phyloP scores from a whole-genome alignment of 2,329 filamentous ascomycete genomes.

The Paradendryphiella salina region DNA sequence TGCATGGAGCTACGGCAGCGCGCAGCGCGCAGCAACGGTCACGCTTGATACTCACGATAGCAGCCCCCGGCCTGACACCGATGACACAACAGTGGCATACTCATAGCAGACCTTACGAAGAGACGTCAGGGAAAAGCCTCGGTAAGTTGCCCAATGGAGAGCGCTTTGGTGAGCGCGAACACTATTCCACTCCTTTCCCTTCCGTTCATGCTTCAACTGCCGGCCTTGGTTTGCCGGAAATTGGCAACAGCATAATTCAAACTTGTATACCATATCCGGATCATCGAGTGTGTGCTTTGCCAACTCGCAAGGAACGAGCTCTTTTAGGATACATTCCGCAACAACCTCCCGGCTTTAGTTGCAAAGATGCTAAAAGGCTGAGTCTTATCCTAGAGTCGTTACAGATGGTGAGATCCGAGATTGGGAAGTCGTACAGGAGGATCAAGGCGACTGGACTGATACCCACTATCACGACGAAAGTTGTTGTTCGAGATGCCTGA shows the following conservation, averaged over 20 bases:
- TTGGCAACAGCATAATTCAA: slow-evolving; percentile 64
- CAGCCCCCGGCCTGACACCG: slow-evolving; percentile 65
- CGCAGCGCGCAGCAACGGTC: slow-evolving; percentile 67
- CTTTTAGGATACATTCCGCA: slow-evolving; percentile 64
- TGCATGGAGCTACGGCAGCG: slow-evolving; percentile 68
- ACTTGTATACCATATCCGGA: slow-evolving; percentile 69
- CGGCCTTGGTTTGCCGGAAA: slow-evolving; percentile 62
- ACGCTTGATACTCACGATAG: slow-evolving; percentile 71
- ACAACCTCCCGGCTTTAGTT: slow-evolving; percentile 48
- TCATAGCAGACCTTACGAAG: slow-evolving; percentile 60
- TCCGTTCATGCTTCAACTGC: slow-evolving; percentile 60
- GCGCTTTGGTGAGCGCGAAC: slow-evolving; percentile 60
- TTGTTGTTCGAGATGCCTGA: slow-evolving; percentile 58
- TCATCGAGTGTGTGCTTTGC: slow-evolving; percentile 56
- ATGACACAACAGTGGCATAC: slow-evolving; percentile 62
- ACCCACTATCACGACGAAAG: slow-evolving; percentile 64
- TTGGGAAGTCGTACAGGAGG: slow-evolving; percentile 54
- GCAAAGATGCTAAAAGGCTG: slow-evolving; percentile 41
- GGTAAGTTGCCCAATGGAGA: slow-evolving; percentile 51
- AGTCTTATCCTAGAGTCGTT: slow-evolving; percentile 39
- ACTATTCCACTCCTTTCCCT: slow-evolving; percentile 62
- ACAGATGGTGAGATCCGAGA: slow-evolving; percentile 23
- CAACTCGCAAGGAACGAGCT: slow-evolving; percentile 39
- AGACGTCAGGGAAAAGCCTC: slow-evolving; percentile 47
- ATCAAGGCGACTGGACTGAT: slow-evolving; percentile 59